Percentiles rank a stretch among this genome's conserved stretches.
These are phyloP conservation scores for Aspergillus quadrilineatus DNA, from an alignment of 2,329 filamentous ascomycete genomes.

Conservation along the genomic window DNA sequence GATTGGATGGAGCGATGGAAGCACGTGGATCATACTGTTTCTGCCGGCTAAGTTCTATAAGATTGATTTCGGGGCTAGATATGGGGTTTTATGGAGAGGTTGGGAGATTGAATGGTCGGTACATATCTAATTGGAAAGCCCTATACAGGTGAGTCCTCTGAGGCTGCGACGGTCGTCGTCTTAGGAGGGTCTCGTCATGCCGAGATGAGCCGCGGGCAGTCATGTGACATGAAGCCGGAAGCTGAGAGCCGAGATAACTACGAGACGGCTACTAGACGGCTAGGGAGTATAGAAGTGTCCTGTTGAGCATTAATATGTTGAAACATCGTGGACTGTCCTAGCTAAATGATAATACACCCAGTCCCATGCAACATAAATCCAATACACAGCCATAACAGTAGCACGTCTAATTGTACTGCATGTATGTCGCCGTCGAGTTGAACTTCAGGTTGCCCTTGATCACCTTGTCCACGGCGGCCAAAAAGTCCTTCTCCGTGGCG, in stretches of 20 bases:
- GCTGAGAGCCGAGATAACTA: background rate
- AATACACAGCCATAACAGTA: slow-evolving; percentile 17
- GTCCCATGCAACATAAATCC: slow-evolving; percentile 28
- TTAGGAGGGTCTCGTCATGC: background rate
- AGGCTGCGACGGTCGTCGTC: background rate
- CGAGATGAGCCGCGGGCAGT: slow-evolving; percentile 9
- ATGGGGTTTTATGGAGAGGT: background rate
- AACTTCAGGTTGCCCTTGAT: slow-evolving; percentile 99
- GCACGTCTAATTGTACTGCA: slow-evolving; percentile 95
- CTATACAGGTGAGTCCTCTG: background rate
- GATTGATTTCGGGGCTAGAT: slow-evolving; percentile 17
- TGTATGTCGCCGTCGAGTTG: slow-evolving; percentile 96
- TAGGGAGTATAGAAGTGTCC: background rate
- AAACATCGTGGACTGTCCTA: slow-evolving; percentile 23
- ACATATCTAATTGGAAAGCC: no score
- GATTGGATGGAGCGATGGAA: slow-evolving; percentile 27
- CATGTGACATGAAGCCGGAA: slow-evolving; percentile 17
- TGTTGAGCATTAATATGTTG: background rate
- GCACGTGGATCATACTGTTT: slow-evolving; percentile 32
- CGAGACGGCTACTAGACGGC: background rate
- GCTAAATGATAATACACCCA: slow-evolving; percentile 36
- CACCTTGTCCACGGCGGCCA: slow-evolving; percentile 97
- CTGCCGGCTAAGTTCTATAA: slow-evolving; percentile 24
- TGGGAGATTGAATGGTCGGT: background rate
- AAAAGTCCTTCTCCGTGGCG: slow-evolving; percentile 96